Evolutionary conservation across 768 basidiomycete genomes (phyloP).

Genomic region (Melanogaster broomeanus): DNA sequence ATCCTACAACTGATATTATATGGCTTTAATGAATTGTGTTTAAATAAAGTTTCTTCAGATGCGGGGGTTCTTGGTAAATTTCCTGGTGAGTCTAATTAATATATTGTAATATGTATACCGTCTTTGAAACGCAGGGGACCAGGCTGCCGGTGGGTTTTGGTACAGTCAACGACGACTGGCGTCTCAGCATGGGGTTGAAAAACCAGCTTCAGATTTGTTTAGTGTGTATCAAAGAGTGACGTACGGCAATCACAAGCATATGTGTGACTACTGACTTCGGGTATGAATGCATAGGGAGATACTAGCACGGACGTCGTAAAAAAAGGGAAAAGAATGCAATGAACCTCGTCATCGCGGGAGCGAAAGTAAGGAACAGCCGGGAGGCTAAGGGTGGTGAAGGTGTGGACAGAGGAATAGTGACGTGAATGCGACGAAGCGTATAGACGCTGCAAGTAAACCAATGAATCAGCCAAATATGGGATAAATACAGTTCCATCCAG

Average conservation of each 20-base stretch:
- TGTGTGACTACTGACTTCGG: neutral
- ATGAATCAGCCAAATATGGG: conserved; percentile 17
- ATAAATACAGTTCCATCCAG: conserved; percentile 26
- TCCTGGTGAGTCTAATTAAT: too few relatives aligned
- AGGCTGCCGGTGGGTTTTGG: too few relatives aligned
- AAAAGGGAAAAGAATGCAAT: neutral
- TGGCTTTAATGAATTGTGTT: conserved; percentile 2
- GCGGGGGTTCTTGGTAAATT: too few relatives aligned
- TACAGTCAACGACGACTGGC: too few relatives aligned
- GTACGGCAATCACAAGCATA: neutral
- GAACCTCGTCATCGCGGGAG: neutral
- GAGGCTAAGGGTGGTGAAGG: neutral
- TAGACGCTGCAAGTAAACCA: conserved; percentile 11
- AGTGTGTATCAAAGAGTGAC: conserved; percentile 1
- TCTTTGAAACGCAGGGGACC: neutral
- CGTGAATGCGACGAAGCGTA: conserved; percentile 7
- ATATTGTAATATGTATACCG: too few relatives aligned
- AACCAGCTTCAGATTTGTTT: neutral
- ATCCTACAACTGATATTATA: conserved; percentile 20
- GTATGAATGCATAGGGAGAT: neutral
- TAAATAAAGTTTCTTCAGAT: neutral
- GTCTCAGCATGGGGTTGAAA: neutral
- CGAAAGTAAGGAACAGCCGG: neutral
- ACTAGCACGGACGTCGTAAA: too few relatives aligned
- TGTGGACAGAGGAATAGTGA: neutral